Conservation (phyloP, 1,284 basidiomycete genomes). For the Sphagnurus paluster region DNA sequence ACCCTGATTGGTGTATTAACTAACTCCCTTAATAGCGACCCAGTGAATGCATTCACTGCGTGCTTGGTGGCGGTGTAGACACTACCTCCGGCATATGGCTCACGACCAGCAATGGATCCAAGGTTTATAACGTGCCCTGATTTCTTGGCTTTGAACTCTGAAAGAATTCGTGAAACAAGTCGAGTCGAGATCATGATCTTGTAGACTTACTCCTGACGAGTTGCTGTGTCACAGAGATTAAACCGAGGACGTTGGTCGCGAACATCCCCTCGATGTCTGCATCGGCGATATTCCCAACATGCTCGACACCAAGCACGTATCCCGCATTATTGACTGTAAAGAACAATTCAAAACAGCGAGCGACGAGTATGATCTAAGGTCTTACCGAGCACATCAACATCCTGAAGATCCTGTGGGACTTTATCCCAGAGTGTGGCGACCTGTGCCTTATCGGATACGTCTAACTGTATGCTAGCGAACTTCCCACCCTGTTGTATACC, state of each 20-base stretch:
- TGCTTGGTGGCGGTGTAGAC: conserved; percentile 86
- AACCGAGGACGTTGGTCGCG: conserved; percentile 87
- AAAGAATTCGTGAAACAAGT: not conserved
- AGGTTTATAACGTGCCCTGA: conserved; percentile 95
- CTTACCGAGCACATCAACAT: conserved; percentile 76
- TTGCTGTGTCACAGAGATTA: conserved; percentile 83
- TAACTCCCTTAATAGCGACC: conserved; percentile 80
- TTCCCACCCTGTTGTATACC: conserved; percentile 72
- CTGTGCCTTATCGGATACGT: conserved; percentile 74
- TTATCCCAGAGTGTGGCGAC: conserved; percentile 67
- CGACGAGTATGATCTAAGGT: conserved; percentile 2
- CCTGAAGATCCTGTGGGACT: conserved; percentile 64
- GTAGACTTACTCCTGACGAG: conserved; percentile 62
- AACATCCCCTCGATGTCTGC: conserved; percentile 88
- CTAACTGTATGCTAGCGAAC: conserved; percentile 67
- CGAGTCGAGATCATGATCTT: not conserved
- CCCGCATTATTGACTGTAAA: conserved; percentile 83
- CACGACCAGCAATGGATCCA: conserved; percentile 90
- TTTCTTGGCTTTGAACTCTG: conserved; percentile 88
- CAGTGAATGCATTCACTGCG: conserved; percentile 89
- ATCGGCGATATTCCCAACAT: conserved; percentile 76
- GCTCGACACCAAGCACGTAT: conserved; percentile 81
- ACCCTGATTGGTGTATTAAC: conserved; percentile 92
- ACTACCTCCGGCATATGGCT: conserved; percentile 87
- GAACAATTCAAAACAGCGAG: not conserved